Percentiles rank a stretch among this genome's conserved stretches.
Conservation (phyloP, 73 alveolate species). For the Blepharisma stoltei region DNA sequence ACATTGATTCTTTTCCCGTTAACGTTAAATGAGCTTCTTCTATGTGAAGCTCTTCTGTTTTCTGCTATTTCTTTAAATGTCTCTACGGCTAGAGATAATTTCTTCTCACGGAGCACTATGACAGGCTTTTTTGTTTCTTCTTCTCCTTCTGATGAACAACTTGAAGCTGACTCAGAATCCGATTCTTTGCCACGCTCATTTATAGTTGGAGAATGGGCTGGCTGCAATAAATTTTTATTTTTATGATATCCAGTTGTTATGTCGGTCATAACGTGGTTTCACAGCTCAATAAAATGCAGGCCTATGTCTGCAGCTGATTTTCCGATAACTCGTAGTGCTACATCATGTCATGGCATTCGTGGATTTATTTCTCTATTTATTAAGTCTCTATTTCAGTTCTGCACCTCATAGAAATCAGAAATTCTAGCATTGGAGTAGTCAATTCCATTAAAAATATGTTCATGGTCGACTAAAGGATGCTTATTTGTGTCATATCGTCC, state of each 20-base stretch:
- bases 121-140: too few species aligned
- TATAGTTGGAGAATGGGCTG: too few species aligned
- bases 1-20: too few species aligned
- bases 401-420: conserved; percentile 63
- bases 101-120: too few species aligned
- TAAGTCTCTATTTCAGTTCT: conserved; percentile 48
- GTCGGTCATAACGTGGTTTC: conserved; percentile 88
- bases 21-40: too few species aligned
- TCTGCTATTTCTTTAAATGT: too few species aligned
- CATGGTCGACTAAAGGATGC: conserved; percentile 77
- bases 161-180: too few species aligned
- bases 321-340: conserved; percentile 75
- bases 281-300: conserved; percentile 80
- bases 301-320: conserved; percentile 84
- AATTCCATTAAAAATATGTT: conserved; percentile 43
- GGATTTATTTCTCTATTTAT: conserved; percentile 63
- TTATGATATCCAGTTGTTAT: conserved; percentile 46
- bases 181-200: too few species aligned
- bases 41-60: too few species aligned
- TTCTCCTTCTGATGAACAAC: too few species aligned
- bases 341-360: conserved; percentile 97
- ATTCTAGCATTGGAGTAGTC: conserved; percentile 77
- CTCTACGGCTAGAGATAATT: too few species aligned
- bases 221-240: conserved; percentile 21
- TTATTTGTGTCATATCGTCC: conserved; percentile 89